Conservation (phyloP, 1,284 basidiomycete species). For the Papiliotrema nemorosa region DNA sequence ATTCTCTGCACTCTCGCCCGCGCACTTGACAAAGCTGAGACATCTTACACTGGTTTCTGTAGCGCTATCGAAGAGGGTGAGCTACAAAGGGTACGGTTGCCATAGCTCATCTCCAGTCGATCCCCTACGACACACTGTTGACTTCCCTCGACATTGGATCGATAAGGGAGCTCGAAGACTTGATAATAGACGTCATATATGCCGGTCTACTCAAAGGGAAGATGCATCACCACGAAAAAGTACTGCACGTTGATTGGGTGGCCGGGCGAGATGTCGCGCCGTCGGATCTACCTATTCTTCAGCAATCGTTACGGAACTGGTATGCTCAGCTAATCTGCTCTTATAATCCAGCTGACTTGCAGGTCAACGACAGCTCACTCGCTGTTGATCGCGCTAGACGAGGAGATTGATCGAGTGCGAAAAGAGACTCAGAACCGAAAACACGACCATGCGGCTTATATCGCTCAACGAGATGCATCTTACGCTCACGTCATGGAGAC, state of each 20-base stretch:
- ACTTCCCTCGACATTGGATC: slow-evolving; percentile 62
- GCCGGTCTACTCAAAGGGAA: slow-evolving; percentile 81
- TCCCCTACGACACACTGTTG: slow-evolving; percentile 28
- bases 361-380: slow-evolving; percentile 72
- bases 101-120: slow-evolving; percentile 16
- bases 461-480: slow-evolving; percentile 50
- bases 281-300: slow-evolving; percentile 60
- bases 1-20: slow-evolving; percentile 64
- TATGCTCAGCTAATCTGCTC: slow-evolving; percentile 52
- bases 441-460: slow-evolving; percentile 3
- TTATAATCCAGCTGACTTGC: no score
- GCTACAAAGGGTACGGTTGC: slow-evolving; percentile 24
- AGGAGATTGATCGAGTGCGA: slow-evolving; percentile 26
- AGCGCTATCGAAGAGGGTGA: slow-evolving; percentile 66
- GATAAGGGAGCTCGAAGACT: slow-evolving; percentile 83
- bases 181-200: slow-evolving; percentile 94
- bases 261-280: slow-evolving; percentile 81
- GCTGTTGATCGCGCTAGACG: slow-evolving; percentile 58
- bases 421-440: slow-evolving; percentile 6
- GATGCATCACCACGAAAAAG: slow-evolving; percentile 81
- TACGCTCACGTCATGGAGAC: no score
- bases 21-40: slow-evolving; percentile 80
- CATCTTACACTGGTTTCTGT: slow-evolving; percentile 85
- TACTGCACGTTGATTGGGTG: slow-evolving; percentile 84
- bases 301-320: slow-evolving; percentile 68